These are phyloP conservation scores for Blastosporella zonata DNA, from an alignment of 1,284 basidiomycete genomes.

Conservation along the genomic window DNA sequence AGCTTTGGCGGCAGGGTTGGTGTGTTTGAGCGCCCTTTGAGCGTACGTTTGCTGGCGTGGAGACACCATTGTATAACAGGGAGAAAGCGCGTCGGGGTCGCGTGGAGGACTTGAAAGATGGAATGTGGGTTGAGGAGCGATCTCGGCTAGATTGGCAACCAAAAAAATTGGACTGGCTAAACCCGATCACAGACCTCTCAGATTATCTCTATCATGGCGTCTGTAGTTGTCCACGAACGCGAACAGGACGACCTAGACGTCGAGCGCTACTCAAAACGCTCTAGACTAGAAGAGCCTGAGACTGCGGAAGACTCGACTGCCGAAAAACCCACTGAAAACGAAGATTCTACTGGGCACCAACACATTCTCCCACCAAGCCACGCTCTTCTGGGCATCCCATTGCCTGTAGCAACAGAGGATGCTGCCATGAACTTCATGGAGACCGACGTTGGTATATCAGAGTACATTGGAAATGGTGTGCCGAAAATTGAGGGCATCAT, in stretches of 20 bases:
- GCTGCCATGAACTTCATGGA: slow-evolving; percentile 67
- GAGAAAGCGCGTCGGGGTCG: not conserved
- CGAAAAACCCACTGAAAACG: slow-evolving; percentile 14
- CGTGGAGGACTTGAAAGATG: not conserved
- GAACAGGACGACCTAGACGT: slow-evolving; percentile 46
- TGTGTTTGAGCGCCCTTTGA: slow-evolving; percentile 57
- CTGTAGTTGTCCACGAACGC: slow-evolving; percentile 44
- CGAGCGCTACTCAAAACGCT: slow-evolving; percentile 53
- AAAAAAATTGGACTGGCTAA: slow-evolving; percentile 4
- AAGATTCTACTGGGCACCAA: slow-evolving; percentile 25
- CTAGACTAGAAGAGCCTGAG: slow-evolving; percentile 41
- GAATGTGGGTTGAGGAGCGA: not conserved
- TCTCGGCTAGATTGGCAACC: slow-evolving; percentile 15
- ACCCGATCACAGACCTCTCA: slow-evolving; percentile 8
- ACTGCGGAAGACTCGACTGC: slow-evolving; percentile 19
- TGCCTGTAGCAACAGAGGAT: slow-evolving; percentile 45
- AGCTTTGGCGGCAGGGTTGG: slow-evolving; percentile 72
- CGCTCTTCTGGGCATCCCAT: slow-evolving; percentile 54
- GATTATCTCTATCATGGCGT: slow-evolving; percentile 26
- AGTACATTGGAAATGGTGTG: slow-evolving; percentile 75
- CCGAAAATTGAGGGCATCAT: slow-evolving; percentile 85
- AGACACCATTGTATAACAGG: slow-evolving; percentile 36
- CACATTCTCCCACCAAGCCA: slow-evolving; percentile 73
- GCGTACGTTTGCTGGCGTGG: slow-evolving; percentile 56
- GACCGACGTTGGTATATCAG: slow-evolving; percentile 86